Conservation (phyloP, 2,329 filamentous ascomycete genomes). For the Nemania abortiva region DNA sequence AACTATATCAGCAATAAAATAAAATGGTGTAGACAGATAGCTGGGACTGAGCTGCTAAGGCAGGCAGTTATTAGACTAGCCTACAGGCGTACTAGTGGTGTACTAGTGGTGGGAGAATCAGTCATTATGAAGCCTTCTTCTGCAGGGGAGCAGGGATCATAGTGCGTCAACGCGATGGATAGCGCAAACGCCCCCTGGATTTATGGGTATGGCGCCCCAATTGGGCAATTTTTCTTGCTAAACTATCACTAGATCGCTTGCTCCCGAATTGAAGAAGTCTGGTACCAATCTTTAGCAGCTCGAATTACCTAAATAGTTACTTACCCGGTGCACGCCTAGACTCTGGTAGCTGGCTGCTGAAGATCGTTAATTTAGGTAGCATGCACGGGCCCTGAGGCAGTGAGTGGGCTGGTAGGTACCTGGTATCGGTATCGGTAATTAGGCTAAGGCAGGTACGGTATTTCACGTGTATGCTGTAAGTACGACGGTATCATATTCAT, state of each 20-base stretch:
- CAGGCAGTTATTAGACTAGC: slow-evolving; percentile 9
- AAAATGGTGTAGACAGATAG: background rate
- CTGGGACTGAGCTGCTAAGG: background rate
- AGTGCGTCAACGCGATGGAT: slow-evolving; percentile 1
- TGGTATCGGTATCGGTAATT: background rate
- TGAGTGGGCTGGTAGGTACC: no score
- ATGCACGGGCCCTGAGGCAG: background rate
- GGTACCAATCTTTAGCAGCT: slow-evolving; percentile 1
- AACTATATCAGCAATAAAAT: background rate
- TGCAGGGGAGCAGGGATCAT: slow-evolving; percentile 13
- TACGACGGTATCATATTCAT: background rate
- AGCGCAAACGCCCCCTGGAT: slow-evolving; percentile 27
- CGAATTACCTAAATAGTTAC: background rate
- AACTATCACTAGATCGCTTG: background rate
- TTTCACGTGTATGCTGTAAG: background rate
- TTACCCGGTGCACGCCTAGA: background rate
- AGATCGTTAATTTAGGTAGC: background rate
- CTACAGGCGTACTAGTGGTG: slow-evolving; percentile 10
- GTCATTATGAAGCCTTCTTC: slow-evolving; percentile 18
- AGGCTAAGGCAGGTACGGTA: background rate
- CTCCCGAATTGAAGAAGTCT: slow-evolving; percentile 3
- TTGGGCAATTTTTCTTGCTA: slow-evolving; percentile 16
- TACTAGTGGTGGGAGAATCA: slow-evolving; percentile 14
- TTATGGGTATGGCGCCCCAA: slow-evolving; percentile 23
- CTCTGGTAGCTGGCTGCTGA: background rate